A percentile compares a stretch with the other conserved stretches of the same genome.
phyloP scores from a whole-genome alignment of 1,284 basidiomycete species.

The Ganoderma multipileum region DNA sequence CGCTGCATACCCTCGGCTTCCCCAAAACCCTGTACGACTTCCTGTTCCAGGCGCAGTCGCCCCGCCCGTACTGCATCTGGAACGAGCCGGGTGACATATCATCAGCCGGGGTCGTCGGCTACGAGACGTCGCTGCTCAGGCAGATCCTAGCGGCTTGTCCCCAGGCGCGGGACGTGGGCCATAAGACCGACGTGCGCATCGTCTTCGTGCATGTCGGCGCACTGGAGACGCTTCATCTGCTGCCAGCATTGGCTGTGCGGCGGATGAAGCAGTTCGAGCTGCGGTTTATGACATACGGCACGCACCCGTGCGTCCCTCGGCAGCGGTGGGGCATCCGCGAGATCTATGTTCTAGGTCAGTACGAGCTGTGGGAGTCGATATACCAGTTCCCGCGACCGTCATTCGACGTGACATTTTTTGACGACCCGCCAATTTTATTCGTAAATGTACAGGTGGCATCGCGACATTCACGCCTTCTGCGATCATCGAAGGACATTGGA shows the following conservation, averaged over 20 bases:
- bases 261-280: constrained; percentile 49
- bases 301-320: constrained; percentile 55
- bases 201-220: constrained; percentile 73
- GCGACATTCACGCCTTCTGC: constrained; percentile 69
- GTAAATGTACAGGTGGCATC: constrained; percentile 59
- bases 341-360: constrained; percentile 68
- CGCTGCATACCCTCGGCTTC: constrained; percentile 53
- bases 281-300: constrained; percentile 72
- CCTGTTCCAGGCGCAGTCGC: constrained; percentile 39
- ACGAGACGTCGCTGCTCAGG: constrained; percentile 55
- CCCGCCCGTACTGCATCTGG: constrained; percentile 50
- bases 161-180: constrained; percentile 43
- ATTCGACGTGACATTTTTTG: constrained; percentile 1
- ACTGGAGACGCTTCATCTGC: constrained; percentile 51
- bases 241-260: constrained; percentile 56
- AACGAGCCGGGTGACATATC: constrained; percentile 36
- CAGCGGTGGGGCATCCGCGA: constrained; percentile 64
- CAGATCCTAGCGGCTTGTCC: constrained; percentile 52
- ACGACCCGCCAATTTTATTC: background rate
- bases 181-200: constrained; percentile 50
- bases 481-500: constrained; percentile 57
- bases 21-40: constrained; percentile 50
- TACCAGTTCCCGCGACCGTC: background rate
- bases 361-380: constrained; percentile 17
- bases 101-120: constrained; percentile 28